Percentiles rank a stretch among this genome's conserved stretches.
phyloP scores from a whole-genome alignment of 1,139 yeast species.

The Suhomyces atakaporum region DNA sequence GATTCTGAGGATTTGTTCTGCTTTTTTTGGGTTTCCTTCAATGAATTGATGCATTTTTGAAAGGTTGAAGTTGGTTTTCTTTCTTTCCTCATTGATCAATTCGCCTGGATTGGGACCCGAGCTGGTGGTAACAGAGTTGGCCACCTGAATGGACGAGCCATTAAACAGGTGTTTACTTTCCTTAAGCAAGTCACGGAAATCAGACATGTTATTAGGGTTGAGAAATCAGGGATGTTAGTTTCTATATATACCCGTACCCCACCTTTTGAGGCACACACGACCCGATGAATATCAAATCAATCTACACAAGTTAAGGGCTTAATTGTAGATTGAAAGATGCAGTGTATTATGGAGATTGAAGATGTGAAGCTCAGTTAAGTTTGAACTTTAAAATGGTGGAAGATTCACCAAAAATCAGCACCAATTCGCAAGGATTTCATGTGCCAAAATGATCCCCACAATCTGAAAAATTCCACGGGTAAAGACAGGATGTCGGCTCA shows the following conservation, averaged over 20 bases:
- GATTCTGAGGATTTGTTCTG: conserved; percentile 47
- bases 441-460: no score
- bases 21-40: conserved; percentile 53
- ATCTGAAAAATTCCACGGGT: no score
- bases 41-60: conserved; percentile 40
- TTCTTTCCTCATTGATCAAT: conserved; percentile 51
- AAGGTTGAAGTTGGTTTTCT: conserved; percentile 44
- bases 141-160: conserved; percentile 2
- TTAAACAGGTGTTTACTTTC: neutral
- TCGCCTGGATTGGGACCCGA: conserved; percentile 23
- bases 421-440: no score
- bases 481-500: no score
- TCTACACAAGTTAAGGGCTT: no score
- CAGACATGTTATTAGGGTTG: neutral
- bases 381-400: no score
- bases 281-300: no score
- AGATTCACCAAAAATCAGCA: no score
- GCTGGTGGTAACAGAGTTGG: conserved; percentile 7
- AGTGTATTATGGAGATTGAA: no score
- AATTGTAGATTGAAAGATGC: no score
- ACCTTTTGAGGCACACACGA: conserved; percentile 7
- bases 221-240: no score
- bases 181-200: neutral
- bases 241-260: conserved; percentile 8
- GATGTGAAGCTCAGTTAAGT: neutral